A percentile compares a stretch with the other conserved stretches of the same genome.
Evolutionary conservation across 2,329 filamentous ascomycete genomes (phyloP).

Genomic region (Pseudomassariella vexata): DNA sequence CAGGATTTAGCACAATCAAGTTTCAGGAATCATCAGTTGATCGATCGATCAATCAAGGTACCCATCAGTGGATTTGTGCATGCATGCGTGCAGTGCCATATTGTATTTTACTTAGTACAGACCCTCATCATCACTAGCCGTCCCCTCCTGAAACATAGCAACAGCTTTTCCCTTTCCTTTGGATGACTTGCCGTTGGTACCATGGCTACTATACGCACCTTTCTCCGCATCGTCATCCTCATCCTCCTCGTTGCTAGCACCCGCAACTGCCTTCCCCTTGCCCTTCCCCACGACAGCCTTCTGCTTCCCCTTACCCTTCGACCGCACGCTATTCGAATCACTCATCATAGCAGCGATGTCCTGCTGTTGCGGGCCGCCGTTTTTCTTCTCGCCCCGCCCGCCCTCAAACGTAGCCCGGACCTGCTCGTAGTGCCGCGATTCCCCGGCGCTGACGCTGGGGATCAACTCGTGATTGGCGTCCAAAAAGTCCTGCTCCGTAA

Average conservation of each 20-base stretch:
- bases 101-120: constrained; percentile 37
- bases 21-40: no score
- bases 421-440: constrained; percentile 83
- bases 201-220: constrained; percentile 19
- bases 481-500: constrained; percentile 83
- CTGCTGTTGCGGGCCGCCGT: constrained; percentile 33
- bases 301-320: constrained; percentile 28
- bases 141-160: constrained; percentile 45
- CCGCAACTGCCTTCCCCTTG: constrained; percentile 28
- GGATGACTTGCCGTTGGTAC: constrained; percentile 15
- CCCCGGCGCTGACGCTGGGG: constrained; percentile 88
- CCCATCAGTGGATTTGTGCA: no score
- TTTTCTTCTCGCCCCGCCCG: constrained; percentile 38
- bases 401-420: constrained; percentile 82
- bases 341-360: constrained; percentile 13
- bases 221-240: constrained; percentile 26
- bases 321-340: constrained; percentile 10
- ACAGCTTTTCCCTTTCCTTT: constrained; percentile 54
- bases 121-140: constrained; percentile 51
- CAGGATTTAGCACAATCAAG: no score
- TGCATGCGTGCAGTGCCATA: no score
- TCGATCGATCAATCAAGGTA: no score
- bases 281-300: constrained; percentile 26
- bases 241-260: constrained; percentile 16
- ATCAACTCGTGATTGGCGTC: constrained; percentile 79